A percentile compares a stretch with the other conserved stretches of the same genome.
Conservation (phyloP, 495 filamentous ascomycete genomes). For the Daldinia vernicosa region DNA sequence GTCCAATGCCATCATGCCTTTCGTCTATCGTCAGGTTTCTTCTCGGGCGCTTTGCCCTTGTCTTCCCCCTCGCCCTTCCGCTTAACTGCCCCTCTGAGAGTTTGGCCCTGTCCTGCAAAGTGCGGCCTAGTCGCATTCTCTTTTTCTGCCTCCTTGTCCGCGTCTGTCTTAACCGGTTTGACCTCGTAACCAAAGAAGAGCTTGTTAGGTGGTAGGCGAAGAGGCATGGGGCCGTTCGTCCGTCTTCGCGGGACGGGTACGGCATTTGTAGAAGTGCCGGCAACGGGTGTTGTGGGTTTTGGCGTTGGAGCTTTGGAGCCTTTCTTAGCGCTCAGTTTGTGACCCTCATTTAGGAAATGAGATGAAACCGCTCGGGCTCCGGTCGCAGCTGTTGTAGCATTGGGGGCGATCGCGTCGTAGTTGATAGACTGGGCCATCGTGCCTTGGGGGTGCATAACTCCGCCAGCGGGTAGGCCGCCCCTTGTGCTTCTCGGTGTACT, state of each 20-base stretch:
- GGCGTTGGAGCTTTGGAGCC: slow-evolving; percentile 80
- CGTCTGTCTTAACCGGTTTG: slow-evolving; percentile 83
- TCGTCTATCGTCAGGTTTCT: slow-evolving; percentile 50
- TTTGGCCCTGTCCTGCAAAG: slow-evolving; percentile 90
- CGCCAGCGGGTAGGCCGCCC: slow-evolving; percentile 70
- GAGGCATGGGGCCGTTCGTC: slow-evolving; percentile 83
- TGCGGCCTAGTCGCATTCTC: slow-evolving; percentile 71
- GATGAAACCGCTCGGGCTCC: slow-evolving; percentile 56
- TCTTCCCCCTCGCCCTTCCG: slow-evolving; percentile 56
- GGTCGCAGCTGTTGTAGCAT: slow-evolving; percentile 66
- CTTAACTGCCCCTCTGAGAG: slow-evolving; percentile 74
- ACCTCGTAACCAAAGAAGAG: slow-evolving; percentile 96
- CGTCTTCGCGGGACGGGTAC: slow-evolving; percentile 53
- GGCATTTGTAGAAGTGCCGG: slow-evolving; percentile 70
- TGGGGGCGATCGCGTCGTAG: slow-evolving; percentile 91
- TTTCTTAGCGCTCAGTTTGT: slow-evolving; percentile 82
- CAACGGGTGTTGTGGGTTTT: slow-evolving; percentile 80
- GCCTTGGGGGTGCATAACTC: slow-evolving; percentile 79
- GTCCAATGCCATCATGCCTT: slow-evolving; percentile 25
- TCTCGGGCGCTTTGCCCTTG: slow-evolving; percentile 50
- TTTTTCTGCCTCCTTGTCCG: slow-evolving; percentile 71
- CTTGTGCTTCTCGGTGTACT: slow-evolving; percentile 63
- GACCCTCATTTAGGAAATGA: slow-evolving; percentile 80
- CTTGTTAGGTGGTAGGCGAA: slow-evolving; percentile 86
- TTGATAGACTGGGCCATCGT: slow-evolving; percentile 98